Evolutionary conservation across 768 basidiomycete species (phyloP).

Genomic region (Amanita phalloides): DNA sequence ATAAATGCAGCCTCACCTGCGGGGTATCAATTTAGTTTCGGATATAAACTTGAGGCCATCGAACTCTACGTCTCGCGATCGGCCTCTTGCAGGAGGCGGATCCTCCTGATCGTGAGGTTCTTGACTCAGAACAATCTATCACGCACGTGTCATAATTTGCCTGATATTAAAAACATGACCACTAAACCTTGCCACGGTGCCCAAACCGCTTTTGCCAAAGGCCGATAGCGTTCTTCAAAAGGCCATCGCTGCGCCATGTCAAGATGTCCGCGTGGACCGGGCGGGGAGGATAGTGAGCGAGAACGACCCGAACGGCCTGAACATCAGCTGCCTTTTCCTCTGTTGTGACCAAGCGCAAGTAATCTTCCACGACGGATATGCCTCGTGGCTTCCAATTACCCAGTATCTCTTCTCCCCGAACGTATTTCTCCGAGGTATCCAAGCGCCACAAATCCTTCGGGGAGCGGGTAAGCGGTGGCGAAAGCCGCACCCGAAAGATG

Average conservation of each 20-base stretch:
- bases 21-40: conserved; percentile 60
- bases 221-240: conserved; percentile 55
- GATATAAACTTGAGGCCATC: conserved; percentile 61
- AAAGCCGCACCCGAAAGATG: conserved; percentile 75
- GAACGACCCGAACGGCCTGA: conserved; percentile 74
- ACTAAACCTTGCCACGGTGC: conserved; percentile 58
- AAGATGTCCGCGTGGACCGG: conserved; percentile 39
- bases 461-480: conserved; percentile 78
- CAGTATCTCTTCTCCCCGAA: conserved; percentile 82
- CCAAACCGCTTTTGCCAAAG: conserved; percentile 85
- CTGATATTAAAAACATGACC: conserved; percentile 10
- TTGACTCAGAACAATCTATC: conserved; percentile 71
- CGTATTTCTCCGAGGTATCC: conserved; percentile 92
- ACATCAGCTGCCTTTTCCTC: conserved; percentile 81
- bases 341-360: conserved; percentile 56
- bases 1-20: conserved; percentile 38
- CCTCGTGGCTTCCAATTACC: conserved; percentile 82
- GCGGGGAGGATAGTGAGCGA: conserved; percentile 44
- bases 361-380: conserved; percentile 83
- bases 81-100: conserved; percentile 18
- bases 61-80: conserved; percentile 13
- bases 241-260: conserved; percentile 56
- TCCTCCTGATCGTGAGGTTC: conserved; percentile 52
- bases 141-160: conserved; percentile 1
- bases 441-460: conserved; percentile 89